phyloP scores from a whole-genome alignment of 768 basidiomycete genomes.

The Termitomyces heimii region DNA sequence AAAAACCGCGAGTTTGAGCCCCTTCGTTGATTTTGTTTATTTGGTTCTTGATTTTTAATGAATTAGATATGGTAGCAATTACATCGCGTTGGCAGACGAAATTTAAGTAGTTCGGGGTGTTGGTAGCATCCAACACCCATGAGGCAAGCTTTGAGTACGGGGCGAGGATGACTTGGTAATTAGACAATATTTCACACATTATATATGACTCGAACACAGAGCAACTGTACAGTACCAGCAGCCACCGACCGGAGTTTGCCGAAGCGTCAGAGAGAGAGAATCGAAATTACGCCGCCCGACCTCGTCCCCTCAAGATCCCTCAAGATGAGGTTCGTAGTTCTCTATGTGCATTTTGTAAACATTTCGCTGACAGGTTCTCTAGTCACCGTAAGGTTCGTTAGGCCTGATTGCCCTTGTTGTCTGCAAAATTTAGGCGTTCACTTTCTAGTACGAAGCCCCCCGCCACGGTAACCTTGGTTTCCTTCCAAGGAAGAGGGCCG shows the following conservation, averaged over 20 bases:
- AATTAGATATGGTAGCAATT: too few relatives aligned
- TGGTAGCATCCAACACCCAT: too few relatives aligned
- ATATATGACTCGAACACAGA: too few relatives aligned
- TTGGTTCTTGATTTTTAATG: too few relatives aligned
- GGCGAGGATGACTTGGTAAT: too few relatives aligned
- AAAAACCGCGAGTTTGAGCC: too few relatives aligned
- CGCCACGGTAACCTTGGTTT: slow-evolving; percentile 98
- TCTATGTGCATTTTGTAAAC: neutral
- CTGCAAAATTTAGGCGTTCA: neutral
- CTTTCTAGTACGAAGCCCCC: slow-evolving; percentile 87
- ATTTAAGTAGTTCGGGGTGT: too few relatives aligned
- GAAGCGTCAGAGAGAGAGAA: slow-evolving; percentile 11
- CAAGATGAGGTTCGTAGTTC: slow-evolving; percentile 58
- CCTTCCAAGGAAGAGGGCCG: slow-evolving; percentile 93
- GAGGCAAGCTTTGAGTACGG: too few relatives aligned
- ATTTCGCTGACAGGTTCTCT: slow-evolving; percentile 12
- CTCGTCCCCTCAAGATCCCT: slow-evolving; percentile 36
- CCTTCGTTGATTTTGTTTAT: too few relatives aligned
- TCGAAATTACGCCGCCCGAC: slow-evolving; percentile 22
- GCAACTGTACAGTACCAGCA: slow-evolving; percentile 33
- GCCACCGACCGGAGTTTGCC: slow-evolving; percentile 32
- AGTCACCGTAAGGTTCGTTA: slow-evolving; percentile 84
- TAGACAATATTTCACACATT: too few relatives aligned
- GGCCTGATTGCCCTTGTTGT: slow-evolving; percentile 1
- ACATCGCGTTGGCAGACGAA: too few relatives aligned